Conservation (phyloP, 441 rosid genomes). For the Populus hybrid region DNA sequence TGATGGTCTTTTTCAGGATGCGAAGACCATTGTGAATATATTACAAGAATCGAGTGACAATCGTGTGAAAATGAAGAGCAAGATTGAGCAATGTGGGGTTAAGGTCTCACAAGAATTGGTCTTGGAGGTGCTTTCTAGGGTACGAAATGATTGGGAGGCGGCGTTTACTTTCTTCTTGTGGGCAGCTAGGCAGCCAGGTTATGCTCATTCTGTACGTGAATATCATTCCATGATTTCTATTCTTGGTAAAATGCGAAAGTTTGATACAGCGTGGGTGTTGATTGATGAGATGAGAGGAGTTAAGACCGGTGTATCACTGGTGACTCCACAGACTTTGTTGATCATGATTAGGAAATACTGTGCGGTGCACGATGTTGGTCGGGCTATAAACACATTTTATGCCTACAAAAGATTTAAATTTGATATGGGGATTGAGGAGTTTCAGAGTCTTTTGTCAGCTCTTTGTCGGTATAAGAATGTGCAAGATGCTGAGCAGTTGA, state of each 20-base stretch:
- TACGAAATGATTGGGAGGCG: conserved; percentile 78
- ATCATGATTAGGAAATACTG: conserved; percentile 92
- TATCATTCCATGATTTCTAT: conserved; percentile 79
- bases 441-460: conserved; percentile 84
- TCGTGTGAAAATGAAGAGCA: conserved; percentile 40
- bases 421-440: conserved; percentile 67
- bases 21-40: conserved; percentile 37
- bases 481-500: conserved; percentile 90
- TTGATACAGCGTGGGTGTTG: conserved; percentile 87
- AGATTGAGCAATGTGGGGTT: conserved; percentile 57
- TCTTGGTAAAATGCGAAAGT: conserved; percentile 86
- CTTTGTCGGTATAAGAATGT: conserved; percentile 92
- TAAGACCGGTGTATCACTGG: conserved; percentile 44
- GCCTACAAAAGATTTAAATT: conserved; percentile 63
- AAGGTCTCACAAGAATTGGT: conserved; percentile 56
- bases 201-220: conserved; percentile 54
- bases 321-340: conserved; percentile 73
- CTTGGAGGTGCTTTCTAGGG: conserved; percentile 62
- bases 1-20: conserved; percentile 39
- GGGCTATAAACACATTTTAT: conserved; percentile 81
- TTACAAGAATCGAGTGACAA: conserved; percentile 35
- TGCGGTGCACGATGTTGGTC: conserved; percentile 80
- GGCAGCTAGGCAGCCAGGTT: conserved; percentile 68
- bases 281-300: conserved; percentile 85
- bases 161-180: conserved; percentile 84